Percentiles rank a stretch among this genome's conserved stretches.
These are phyloP conservation scores for Flaveria ramosissima DNA, from an alignment of 129 eudicot genomes.

Conservation along the genomic window DNA sequence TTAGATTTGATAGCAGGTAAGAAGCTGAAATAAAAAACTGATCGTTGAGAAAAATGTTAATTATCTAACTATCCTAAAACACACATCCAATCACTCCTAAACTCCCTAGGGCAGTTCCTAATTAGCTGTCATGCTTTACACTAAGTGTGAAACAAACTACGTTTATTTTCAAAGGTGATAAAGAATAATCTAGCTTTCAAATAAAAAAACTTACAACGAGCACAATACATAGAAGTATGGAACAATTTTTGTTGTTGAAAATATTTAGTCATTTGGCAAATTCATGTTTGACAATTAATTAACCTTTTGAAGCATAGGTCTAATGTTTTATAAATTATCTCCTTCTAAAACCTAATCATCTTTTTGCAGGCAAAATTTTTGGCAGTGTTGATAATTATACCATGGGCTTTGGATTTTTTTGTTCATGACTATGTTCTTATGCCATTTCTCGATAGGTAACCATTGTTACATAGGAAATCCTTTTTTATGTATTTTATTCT, in stretches of 20 bases:
- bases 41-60: neutral
- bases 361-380: constrained; percentile 91
- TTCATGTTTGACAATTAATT: neutral
- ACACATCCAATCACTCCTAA: constrained; percentile 1
- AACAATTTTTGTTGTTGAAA: neutral
- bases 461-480: constrained; percentile 9
- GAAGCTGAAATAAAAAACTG: neutral
- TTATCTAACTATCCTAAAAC: neutral
- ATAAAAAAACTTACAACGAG: neutral
- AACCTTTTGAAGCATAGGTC: neutral
- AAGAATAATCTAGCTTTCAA: neutral
- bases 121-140: neutral
- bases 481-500: constrained; percentile 27
- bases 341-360: constrained; percentile 19
- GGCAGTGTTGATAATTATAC: constrained; percentile 75
- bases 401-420: constrained; percentile 88
- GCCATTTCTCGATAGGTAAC: constrained; percentile 98
- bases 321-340: neutral
- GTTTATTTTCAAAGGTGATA: too few species aligned
- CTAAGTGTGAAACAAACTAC: neutral
- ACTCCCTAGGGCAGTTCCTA: neutral
- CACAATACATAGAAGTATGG: neutral
- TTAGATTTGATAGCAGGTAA: neutral
- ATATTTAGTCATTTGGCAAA: neutral
- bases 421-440: constrained; percentile 93